Conservation (phyloP, 768 basidiomycete species). For the Thelephora ganbajun region DNA sequence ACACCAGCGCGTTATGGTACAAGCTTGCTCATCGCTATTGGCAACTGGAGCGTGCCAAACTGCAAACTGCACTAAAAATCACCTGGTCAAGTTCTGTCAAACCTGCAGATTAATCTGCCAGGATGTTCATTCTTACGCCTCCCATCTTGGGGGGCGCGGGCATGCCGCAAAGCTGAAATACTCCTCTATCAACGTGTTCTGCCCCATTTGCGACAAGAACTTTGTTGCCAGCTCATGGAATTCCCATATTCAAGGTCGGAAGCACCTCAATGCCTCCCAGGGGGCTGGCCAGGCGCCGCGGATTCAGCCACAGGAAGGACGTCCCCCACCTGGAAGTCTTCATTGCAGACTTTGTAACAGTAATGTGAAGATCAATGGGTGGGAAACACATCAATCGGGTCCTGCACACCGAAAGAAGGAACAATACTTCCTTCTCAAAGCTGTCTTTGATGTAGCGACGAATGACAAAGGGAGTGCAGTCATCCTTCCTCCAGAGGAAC, state of each 20-base stretch:
- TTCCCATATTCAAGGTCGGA: constrained; percentile 11
- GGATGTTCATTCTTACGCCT: neutral
- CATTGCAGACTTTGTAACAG: constrained; percentile 19
- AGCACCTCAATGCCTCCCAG: constrained; percentile 10
- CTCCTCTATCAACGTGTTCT: neutral
- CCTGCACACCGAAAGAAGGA: constrained; percentile 23
- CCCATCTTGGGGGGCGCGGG: constrained; percentile 5
- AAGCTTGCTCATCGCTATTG: constrained; percentile 5
- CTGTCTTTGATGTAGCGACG: constrained; percentile 36
- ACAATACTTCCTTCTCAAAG: constrained; percentile 24
- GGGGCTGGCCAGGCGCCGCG: constrained; percentile 11
- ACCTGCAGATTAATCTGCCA: constrained; percentile 9
- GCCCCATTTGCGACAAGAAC: constrained; percentile 6
- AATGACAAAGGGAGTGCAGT: constrained; percentile 38
- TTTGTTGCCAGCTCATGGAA: constrained; percentile 11
- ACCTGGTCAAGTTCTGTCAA: constrained; percentile 13
- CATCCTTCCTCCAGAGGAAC: constrained; percentile 20
- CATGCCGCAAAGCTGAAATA: constrained; percentile 3
- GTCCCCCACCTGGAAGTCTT: constrained; percentile 5
- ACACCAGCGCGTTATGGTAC: neutral
- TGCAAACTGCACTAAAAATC: constrained; percentile 7
- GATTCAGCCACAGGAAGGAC: constrained; percentile 18
- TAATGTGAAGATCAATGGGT: constrained; percentile 16
- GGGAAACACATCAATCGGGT: constrained; percentile 20
- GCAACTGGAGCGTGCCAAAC: constrained; percentile 8